Percentiles rank a stretch among this genome's conserved stretches.
Evolutionary conservation across 2,329 filamentous ascomycete species (phyloP).

Genomic region (Aaosphaeria pasadenensis): DNA sequence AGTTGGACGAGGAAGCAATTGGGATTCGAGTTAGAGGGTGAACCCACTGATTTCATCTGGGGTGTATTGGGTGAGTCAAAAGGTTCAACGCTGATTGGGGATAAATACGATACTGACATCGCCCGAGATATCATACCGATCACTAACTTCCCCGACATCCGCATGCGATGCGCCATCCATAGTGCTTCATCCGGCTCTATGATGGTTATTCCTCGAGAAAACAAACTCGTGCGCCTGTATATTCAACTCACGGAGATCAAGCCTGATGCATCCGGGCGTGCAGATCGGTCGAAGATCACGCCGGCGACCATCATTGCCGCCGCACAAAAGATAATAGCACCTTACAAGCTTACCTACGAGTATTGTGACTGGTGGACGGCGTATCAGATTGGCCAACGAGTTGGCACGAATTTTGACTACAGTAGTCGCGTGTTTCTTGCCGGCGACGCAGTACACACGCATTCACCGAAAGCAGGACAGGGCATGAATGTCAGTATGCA

Average conservation of each 20-base stretch:
- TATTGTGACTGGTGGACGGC: slow-evolving; percentile 68
- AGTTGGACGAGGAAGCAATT: slow-evolving; percentile 62
- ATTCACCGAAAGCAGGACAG: slow-evolving; percentile 63
- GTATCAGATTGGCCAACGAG: slow-evolving; percentile 66
- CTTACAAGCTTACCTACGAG: slow-evolving; percentile 64
- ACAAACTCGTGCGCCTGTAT: slow-evolving; percentile 61
- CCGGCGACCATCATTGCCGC: slow-evolving; percentile 61
- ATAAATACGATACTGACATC: not conserved
- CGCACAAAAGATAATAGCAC: slow-evolving; percentile 63
- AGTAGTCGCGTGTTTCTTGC: slow-evolving; percentile 64
- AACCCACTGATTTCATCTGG: slow-evolving; percentile 54
- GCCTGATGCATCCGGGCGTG: slow-evolving; percentile 43
- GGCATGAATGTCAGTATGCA: slow-evolving; percentile 74
- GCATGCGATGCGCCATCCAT: slow-evolving; percentile 58
- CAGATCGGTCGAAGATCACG: slow-evolving; percentile 61
- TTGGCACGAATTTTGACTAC: slow-evolving; percentile 56
- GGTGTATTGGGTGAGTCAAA: slow-evolving; percentile 43
- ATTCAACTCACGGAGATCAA: slow-evolving; percentile 58
- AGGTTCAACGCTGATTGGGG: not conserved
- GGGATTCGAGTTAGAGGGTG: slow-evolving; percentile 55
- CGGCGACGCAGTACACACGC: slow-evolving; percentile 62
- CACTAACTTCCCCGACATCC: slow-evolving; percentile 60
- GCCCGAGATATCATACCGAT: slow-evolving; percentile 50
- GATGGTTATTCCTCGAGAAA: slow-evolving; percentile 65
- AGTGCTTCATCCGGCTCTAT: slow-evolving; percentile 55